These are phyloP conservation scores for Claviceps arundinis DNA, from an alignment of 2,329 filamentous ascomycete genomes.

Conservation along the genomic window DNA sequence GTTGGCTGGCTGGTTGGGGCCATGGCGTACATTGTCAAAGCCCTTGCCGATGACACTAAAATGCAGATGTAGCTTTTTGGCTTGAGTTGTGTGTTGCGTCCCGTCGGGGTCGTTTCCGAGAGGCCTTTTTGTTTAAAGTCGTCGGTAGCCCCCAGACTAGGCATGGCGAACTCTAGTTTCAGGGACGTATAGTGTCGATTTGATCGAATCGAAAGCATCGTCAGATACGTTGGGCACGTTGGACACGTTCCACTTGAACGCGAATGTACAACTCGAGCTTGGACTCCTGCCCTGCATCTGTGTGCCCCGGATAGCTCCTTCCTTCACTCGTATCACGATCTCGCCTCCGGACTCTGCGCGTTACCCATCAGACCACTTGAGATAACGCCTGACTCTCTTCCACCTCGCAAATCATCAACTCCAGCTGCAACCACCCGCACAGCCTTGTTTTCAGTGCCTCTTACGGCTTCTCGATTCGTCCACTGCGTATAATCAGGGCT, in stretches of 20 bases:
- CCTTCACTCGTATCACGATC: conserved; percentile 1
- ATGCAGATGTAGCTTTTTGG: conserved; percentile 4
- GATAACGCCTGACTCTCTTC: background rate
- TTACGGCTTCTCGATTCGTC: background rate
- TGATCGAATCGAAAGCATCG: too few species aligned
- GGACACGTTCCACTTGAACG: background rate
- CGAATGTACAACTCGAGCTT: background rate
- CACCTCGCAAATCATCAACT: background rate
- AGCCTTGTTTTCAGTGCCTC: background rate
- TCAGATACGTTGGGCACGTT: background rate
- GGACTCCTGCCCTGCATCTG: background rate
- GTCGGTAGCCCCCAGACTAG: background rate
- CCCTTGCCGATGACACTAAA: conserved; percentile 6
- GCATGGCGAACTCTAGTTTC: background rate
- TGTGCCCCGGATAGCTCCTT: conserved; percentile 3
- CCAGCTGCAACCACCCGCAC: background rate
- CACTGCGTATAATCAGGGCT: too few species aligned
- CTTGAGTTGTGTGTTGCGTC: background rate
- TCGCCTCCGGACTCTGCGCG: background rate
- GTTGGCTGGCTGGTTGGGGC: background rate
- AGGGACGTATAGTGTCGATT: background rate
- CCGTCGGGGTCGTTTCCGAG: background rate
- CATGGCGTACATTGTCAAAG: background rate
- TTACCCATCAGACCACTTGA: background rate
- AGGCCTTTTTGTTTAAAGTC: conserved; percentile 2